phyloP scores from a whole-genome alignment of 495 filamentous ascomycete species.

The Penicillium antarcticum region DNA sequence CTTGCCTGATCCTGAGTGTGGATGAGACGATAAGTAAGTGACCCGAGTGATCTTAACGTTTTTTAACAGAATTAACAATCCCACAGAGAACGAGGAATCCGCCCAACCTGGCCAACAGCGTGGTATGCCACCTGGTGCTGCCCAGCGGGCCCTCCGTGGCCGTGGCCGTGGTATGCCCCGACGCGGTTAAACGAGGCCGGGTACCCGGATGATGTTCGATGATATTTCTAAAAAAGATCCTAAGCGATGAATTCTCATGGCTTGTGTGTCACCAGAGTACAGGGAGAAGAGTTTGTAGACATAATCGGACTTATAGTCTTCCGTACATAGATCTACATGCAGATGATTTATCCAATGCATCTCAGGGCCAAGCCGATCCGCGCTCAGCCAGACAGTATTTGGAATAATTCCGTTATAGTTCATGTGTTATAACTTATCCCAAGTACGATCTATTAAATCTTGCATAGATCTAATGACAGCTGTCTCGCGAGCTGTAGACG shows the following conservation, averaged over 20 bases:
- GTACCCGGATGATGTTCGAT: constrained; percentile 16
- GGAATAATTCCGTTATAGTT: no score
- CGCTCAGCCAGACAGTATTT: no score
- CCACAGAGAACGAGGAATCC: constrained; percentile 80
- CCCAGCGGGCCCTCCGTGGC: constrained; percentile 81
- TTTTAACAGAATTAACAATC: constrained; percentile 16
- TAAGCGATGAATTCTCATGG: constrained; percentile 5
- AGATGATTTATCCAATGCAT: constrained; percentile 8
- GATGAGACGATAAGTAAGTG: constrained; percentile 89
- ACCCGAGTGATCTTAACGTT: not conserved
- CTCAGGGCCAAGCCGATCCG: not conserved
- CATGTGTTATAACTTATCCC: no score
- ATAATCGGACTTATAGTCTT: constrained; percentile 13
- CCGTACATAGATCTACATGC: constrained; percentile 15
- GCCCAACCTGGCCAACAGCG: constrained; percentile 72
- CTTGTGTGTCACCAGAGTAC: constrained; percentile 12
- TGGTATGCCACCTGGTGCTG: constrained; percentile 84
- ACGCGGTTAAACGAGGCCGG: constrained; percentile 30
- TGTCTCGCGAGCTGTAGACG: no score
- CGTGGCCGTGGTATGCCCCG: constrained; percentile 87
- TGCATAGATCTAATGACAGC: no score
- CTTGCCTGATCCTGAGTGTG: constrained; percentile 90
- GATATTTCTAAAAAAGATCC: constrained; percentile 15
- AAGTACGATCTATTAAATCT: no score
- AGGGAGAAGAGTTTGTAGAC: constrained; percentile 17